Evolutionary conservation across 805 yeast genomes (phyloP).

Genomic region (Saturnispora gosingensis): DNA sequence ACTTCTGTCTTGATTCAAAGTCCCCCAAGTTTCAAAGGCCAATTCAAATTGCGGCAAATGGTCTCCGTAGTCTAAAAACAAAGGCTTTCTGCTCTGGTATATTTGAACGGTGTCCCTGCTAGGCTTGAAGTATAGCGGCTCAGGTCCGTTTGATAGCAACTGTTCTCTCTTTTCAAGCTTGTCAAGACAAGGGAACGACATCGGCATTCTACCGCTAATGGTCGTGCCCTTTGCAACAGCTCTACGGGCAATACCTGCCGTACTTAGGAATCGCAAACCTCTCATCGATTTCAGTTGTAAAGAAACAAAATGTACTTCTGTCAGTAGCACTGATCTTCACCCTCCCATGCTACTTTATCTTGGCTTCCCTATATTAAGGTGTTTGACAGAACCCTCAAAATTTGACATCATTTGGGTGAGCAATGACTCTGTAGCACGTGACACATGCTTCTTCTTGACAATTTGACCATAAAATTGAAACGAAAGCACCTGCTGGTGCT

Average conservation of each 20-base stretch:
- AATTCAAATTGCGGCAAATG: slow-evolving; percentile 60
- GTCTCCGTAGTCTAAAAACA: slow-evolving; percentile 78
- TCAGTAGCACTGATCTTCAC: neutral
- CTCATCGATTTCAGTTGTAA: neutral
- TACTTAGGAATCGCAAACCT: neutral
- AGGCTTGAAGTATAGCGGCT: slow-evolving; percentile 71
- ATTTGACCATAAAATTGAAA: neutral
- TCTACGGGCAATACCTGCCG: neutral
- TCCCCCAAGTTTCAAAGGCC: slow-evolving; percentile 95
- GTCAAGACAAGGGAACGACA: slow-evolving; percentile 82
- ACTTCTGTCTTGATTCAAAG: slow-evolving; percentile 47
- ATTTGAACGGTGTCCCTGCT: slow-evolving; percentile 55
- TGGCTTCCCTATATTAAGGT: neutral
- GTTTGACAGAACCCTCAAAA: neutral
- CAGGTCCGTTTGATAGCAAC: slow-evolving; percentile 54
- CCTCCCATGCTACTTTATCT: neutral
- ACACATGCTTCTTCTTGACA: neutral
- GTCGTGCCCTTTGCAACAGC: slow-evolving; percentile 1
- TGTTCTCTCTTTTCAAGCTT: slow-evolving; percentile 48
- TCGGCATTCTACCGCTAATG: slow-evolving; percentile 30
- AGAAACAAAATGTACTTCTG: neutral
- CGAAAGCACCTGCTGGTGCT: neutral
- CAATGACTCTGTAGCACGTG: neutral
- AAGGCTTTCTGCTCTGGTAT: slow-evolving; percentile 45
- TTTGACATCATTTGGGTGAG: neutral